Conservation (phyloP, 805 yeast genomes). For the Starmerella vitae region DNA sequence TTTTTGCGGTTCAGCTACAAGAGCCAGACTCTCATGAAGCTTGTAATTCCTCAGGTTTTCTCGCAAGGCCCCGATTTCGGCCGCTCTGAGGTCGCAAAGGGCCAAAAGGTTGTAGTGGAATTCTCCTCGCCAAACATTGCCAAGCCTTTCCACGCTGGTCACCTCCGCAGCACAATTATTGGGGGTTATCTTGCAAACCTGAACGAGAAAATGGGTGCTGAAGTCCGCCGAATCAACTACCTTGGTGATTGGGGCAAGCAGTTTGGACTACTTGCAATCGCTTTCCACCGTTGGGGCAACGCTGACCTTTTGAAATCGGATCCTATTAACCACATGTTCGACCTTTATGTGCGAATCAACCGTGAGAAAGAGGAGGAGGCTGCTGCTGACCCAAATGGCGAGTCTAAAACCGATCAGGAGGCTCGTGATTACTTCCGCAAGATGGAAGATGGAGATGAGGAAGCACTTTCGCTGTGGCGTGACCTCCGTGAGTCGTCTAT, state of each 20-base stretch:
- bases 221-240: constrained; percentile 85
- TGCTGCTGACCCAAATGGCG: constrained; percentile 40
- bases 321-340: constrained; percentile 89
- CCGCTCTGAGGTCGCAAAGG: constrained; percentile 53
- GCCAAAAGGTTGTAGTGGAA: constrained; percentile 65
- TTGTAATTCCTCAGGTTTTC: constrained; percentile 59
- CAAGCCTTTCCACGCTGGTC: constrained; percentile 99
- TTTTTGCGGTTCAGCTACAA: constrained; percentile 81
- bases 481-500: constrained; percentile 86
- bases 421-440: constrained; percentile 78
- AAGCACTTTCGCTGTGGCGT: constrained; percentile 65
- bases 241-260: constrained; percentile 99
- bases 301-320: constrained; percentile 57
- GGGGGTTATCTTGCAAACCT: constrained; percentile 90
- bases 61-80: constrained; percentile 53
- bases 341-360: constrained; percentile 81
- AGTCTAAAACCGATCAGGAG: constrained; percentile 52
- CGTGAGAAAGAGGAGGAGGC: constrained; percentile 55
- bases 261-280: constrained; percentile 90
- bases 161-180: constrained; percentile 90
- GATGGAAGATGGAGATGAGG: constrained; percentile 89
- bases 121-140: constrained; percentile 98
- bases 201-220: constrained; percentile 83
- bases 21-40: constrained; percentile 48
- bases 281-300: constrained; percentile 72